Evolutionary conservation across 202 grass and related monocot species (phyloP).

Genomic region (Schoenoplectus triqueter): DNA sequence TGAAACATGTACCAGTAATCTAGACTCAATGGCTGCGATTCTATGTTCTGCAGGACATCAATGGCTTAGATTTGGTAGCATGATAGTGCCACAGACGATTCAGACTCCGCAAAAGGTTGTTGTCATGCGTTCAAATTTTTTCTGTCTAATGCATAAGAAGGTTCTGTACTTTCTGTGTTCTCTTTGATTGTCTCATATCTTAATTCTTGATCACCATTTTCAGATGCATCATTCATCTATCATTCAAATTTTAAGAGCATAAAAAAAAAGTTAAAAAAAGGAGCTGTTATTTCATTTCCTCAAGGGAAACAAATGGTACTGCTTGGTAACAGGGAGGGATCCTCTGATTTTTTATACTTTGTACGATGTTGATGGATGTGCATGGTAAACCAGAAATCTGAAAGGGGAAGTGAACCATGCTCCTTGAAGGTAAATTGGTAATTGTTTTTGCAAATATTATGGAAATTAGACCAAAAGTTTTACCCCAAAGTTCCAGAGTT

Average conservation of each 20-base stretch:
- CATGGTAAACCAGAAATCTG: background rate
- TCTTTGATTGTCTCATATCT: background rate
- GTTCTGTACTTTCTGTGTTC: background rate
- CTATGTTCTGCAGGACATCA: background rate
- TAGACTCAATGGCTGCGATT: background rate
- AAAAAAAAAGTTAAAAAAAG: slow-evolving; percentile 5
- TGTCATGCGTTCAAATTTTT: too few relatives aligned
- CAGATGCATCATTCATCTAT: slow-evolving; percentile 41
- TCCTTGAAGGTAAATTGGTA: background rate
- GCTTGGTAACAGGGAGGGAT: too few relatives aligned
- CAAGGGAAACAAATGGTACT: background rate
- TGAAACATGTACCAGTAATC: background rate
- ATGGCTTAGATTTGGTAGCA: background rate
- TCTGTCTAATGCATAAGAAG: background rate
- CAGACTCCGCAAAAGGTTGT: too few relatives aligned
- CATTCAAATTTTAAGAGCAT: background rate
- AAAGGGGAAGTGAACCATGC: background rate
- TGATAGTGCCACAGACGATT: too few relatives aligned
- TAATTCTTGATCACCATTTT: slow-evolving; percentile 29
- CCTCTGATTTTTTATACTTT: background rate
- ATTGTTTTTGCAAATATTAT: background rate
- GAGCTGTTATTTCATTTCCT: background rate
- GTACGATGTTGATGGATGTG: background rate
- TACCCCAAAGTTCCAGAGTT: slow-evolving; percentile 39
- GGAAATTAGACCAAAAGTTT: slow-evolving; percentile 12